phyloP scores from a whole-genome alignment of 345 rosid species.

The Angophora floribunda region DNA sequence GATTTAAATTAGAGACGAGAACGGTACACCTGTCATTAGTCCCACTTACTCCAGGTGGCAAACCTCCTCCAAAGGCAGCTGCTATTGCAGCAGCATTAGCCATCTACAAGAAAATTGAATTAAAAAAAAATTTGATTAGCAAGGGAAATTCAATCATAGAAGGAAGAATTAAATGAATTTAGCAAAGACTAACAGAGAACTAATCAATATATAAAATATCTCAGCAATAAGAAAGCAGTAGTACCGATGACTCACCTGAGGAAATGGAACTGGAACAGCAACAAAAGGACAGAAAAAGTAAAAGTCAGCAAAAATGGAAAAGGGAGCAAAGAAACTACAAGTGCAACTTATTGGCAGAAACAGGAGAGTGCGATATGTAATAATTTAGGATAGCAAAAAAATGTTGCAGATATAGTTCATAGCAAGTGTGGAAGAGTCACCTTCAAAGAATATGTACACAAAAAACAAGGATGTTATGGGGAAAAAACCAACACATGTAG shows the following conservation, averaged over 20 bases:
- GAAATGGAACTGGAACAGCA: constrained; percentile 64
- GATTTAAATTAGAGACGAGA: constrained; percentile 79
- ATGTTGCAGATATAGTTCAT: neutral
- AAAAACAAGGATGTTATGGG: constrained; percentile 3
- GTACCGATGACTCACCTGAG: constrained; percentile 61
- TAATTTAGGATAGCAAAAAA: neutral
- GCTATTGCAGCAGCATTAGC: constrained; percentile 88
- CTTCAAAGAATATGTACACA: neutral
- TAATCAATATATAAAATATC: neutral
- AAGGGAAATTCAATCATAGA: neutral
- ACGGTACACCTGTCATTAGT: constrained; percentile 94
- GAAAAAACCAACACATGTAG: neutral
- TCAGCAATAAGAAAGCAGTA: neutral
- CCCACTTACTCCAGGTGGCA: constrained; percentile 94
- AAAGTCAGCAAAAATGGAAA: neutral
- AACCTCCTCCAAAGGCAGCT: constrained; percentile 92
- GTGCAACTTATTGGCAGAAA: neutral
- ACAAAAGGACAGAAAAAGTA: neutral
- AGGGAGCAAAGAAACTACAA: neutral
- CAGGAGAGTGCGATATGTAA: neutral
- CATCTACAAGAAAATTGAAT: constrained; percentile 36
- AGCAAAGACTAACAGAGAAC: neutral
- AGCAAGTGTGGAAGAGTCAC: neutral
- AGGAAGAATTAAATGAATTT: neutral
- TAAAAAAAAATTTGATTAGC: neutral